Conservation (phyloP, 805 yeast species). For the Barnettozyma sucrosica region DNA sequence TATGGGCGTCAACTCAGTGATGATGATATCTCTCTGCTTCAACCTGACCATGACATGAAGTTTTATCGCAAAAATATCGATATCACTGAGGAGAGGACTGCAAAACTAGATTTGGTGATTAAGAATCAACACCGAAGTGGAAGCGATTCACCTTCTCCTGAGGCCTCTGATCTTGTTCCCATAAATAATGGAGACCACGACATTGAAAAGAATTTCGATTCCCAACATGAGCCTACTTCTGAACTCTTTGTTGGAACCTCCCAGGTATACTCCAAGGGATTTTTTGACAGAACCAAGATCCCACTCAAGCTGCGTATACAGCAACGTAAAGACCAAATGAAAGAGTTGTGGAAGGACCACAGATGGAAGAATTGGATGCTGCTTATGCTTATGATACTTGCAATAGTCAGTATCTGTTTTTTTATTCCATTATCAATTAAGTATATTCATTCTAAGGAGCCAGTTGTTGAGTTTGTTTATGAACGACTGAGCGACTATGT, state of each 20-base stretch:
- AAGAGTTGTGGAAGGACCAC: slow-evolving; percentile 3
- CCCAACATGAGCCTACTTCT: background rate
- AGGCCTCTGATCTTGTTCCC: background rate
- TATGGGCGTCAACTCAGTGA: slow-evolving; percentile 14
- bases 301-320: slow-evolving; percentile 1
- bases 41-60: background rate
- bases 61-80: background rate
- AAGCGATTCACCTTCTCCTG: background rate
- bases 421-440: slow-evolving; percentile 3
- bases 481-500: slow-evolving; percentile 44
- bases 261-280: background rate
- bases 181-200: background rate
- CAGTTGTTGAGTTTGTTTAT: slow-evolving; percentile 18
- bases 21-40: slow-evolving; percentile 14
- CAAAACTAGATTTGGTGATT: background rate
- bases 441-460: slow-evolving; percentile 3
- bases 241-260: background rate
- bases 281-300: slow-evolving; percentile 2
- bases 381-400: background rate
- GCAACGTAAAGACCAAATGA: slow-evolving; percentile 1
- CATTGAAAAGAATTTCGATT: background rate
- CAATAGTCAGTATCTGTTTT: slow-evolving; percentile 3
- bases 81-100: background rate
- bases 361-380: slow-evolving; percentile 8
- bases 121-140: background rate